Conservation (phyloP, 768 basidiomycete species). For the Rhodotorula graminis region DNA sequence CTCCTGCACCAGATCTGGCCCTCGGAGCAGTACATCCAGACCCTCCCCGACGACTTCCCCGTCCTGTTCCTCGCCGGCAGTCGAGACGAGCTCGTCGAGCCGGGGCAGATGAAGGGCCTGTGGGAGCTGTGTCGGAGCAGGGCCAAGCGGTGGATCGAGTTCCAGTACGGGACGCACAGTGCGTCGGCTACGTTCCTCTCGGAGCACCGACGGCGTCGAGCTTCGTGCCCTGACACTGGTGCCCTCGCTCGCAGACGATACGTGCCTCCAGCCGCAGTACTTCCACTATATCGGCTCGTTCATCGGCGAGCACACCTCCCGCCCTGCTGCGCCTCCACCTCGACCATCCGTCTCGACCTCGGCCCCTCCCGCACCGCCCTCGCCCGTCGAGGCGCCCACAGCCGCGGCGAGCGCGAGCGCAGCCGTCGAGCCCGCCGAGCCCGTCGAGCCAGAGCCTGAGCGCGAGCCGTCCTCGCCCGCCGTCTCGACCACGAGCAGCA, state of each 20-base stretch:
- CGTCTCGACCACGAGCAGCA: background rate
- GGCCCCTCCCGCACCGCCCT: background rate
- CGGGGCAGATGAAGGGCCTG: slow-evolving; percentile 64
- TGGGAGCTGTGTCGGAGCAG: slow-evolving; percentile 39
- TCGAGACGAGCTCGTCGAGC: slow-evolving; percentile 67
- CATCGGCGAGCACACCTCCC: slow-evolving; percentile 12
- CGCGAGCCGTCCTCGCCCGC: background rate
- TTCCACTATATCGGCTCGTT: slow-evolving; percentile 34
- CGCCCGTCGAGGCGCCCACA: background rate
- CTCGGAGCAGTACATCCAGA: slow-evolving; percentile 61
- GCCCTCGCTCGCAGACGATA: slow-evolving; percentile 45
- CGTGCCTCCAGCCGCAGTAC: slow-evolving; percentile 48
- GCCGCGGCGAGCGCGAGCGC: background rate
- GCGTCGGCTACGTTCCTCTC: too few species aligned
- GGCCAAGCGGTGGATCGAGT: slow-evolving; percentile 46
- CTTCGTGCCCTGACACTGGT: too few species aligned
- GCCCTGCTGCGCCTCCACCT: background rate
- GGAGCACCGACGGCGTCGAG: too few species aligned
- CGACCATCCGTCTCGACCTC: background rate
- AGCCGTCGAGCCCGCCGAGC: too few species aligned
- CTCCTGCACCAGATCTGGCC: slow-evolving; percentile 87
- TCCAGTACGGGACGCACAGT: slow-evolving; percentile 47
- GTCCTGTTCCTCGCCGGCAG: slow-evolving; percentile 76
- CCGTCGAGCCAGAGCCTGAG: background rate
- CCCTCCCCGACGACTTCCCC: slow-evolving; percentile 51